Percentiles rank a stretch among this genome's conserved stretches.
Conservation (phyloP, 1,139 yeast species). For the Arxiozyma telluris region DNA sequence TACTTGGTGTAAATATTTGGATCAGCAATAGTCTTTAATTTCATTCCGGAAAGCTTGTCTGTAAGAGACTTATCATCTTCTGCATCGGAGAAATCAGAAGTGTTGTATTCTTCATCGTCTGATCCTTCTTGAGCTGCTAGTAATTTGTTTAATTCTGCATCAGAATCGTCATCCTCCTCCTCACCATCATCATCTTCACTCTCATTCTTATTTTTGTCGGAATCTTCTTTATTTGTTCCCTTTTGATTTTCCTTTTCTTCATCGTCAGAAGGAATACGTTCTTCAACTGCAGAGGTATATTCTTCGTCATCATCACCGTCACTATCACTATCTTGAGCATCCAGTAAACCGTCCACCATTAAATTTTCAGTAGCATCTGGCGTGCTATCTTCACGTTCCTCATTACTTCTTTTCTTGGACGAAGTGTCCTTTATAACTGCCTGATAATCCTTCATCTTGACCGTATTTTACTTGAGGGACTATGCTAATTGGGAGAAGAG, state of each 20-base stretch:
- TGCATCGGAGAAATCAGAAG: constrained; percentile 26
- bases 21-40: constrained; percentile 42
- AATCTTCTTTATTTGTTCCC: constrained; percentile 10
- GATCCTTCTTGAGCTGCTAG: constrained; percentile 41
- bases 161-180: constrained; percentile 42
- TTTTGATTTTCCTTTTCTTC: background rate
- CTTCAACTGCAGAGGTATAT: constrained; percentile 15
- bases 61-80: constrained; percentile 44
- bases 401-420: constrained; percentile 27
- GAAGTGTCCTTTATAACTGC: background rate
- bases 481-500: background rate
- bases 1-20: constrained; percentile 43
- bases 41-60: constrained; percentile 47
- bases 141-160: constrained; percentile 51
- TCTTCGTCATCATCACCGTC: constrained; percentile 14
- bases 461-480: background rate
- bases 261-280: constrained; percentile 9
- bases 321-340: constrained; percentile 24
- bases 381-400: constrained; percentile 15
- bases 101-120: constrained; percentile 28
- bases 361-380: constrained; percentile 31
- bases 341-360: constrained; percentile 34
- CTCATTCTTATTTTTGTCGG: constrained; percentile 22
- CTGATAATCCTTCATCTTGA: constrained; percentile 4
- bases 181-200: constrained; percentile 32